Percentiles rank a stretch among this genome's conserved stretches.
Evolutionary conservation across 805 yeast species (phyloP).

Genomic region (Danielia reshetovae): DNA sequence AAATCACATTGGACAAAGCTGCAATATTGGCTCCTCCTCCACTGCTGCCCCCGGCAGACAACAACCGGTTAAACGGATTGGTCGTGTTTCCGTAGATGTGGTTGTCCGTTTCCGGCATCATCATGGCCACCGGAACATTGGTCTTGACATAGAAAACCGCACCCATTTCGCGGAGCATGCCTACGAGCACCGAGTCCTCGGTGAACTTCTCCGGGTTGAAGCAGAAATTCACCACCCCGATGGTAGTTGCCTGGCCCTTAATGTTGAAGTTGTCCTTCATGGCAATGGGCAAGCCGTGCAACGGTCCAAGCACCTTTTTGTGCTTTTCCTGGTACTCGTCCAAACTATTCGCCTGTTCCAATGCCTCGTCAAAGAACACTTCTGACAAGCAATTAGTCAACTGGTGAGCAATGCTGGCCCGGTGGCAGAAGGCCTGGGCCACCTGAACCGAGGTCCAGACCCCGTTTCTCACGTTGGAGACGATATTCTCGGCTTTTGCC

Average conservation of each 20-base stretch:
- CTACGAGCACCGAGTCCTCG: constrained; percentile 25
- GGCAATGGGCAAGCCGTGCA: constrained; percentile 4
- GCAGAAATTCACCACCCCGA: not conserved
- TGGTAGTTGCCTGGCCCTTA: not conserved
- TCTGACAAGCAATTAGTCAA: constrained; percentile 21
- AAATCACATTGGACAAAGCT: constrained; percentile 51
- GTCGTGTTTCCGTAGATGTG: constrained; percentile 54
- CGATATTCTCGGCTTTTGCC: constrained; percentile 23
- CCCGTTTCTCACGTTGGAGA: constrained; percentile 22
- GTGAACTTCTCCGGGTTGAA: not conserved
- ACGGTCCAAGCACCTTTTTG: constrained; percentile 11
- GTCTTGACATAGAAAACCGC: constrained; percentile 62
- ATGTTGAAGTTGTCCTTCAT: constrained; percentile 3
- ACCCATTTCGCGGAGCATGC: constrained; percentile 39
- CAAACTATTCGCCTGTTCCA: constrained; percentile 16
- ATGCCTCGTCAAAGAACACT: constrained; percentile 19
- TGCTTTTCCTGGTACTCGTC: constrained; percentile 12
- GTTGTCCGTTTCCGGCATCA: constrained; percentile 60
- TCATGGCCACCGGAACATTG: constrained; percentile 59
- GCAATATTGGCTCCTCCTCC: constrained; percentile 65
- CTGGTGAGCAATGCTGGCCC: constrained; percentile 25
- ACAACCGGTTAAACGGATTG: constrained; percentile 50
- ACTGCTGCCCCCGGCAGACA: constrained; percentile 64
- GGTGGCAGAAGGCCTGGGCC: constrained; percentile 22
- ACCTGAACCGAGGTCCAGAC: constrained; percentile 31